phyloP scores from a whole-genome alignment of 345 rosid genomes.

The Brassica cretica region DNA sequence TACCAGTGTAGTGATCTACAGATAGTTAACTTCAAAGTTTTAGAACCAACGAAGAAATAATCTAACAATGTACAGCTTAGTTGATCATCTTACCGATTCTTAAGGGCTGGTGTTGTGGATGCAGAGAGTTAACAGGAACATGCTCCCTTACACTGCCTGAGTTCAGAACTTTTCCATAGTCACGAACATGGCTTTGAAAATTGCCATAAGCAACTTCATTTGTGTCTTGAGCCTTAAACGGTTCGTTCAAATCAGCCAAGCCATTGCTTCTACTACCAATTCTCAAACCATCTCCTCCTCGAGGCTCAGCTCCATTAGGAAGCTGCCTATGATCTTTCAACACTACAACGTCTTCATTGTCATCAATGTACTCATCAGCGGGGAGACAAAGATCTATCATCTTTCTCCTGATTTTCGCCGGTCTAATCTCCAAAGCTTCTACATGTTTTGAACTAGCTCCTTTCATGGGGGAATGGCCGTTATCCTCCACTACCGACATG shows the following conservation, averaged over 20 bases:
- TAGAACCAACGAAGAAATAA: neutral
- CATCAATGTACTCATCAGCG: conserved; percentile 52
- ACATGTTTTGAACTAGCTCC: conserved; percentile 37
- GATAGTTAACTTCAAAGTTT: neutral
- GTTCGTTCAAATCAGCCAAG: conserved; percentile 56
- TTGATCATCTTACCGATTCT: conserved; percentile 33
- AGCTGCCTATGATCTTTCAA: conserved; percentile 41
- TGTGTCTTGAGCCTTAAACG: conserved; percentile 46
- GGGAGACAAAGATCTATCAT: conserved; percentile 67
- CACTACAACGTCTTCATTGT: conserved; percentile 40
- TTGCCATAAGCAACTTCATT: conserved; percentile 38
- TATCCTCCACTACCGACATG: conserved; percentile 44
- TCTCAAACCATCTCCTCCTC: conserved; percentile 41
- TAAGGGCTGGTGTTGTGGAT: conserved; percentile 29
- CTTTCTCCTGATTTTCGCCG: conserved; percentile 45
- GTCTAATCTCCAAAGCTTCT: conserved; percentile 40
- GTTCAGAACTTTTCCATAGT: conserved; percentile 40
- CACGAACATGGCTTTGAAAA: conserved; percentile 43
- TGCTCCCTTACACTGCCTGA: conserved; percentile 39
- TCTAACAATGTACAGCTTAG: conserved; percentile 20
- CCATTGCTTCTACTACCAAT: conserved; percentile 36
- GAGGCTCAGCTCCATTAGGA: conserved; percentile 44
- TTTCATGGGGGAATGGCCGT: conserved; percentile 45
- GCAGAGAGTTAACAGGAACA: conserved; percentile 40
- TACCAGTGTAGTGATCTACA: conserved; percentile 35